Base-by-base conservation (phyloP, 2,329 filamentous ascomycete genomes). In the Periconia sp. region DNA sequence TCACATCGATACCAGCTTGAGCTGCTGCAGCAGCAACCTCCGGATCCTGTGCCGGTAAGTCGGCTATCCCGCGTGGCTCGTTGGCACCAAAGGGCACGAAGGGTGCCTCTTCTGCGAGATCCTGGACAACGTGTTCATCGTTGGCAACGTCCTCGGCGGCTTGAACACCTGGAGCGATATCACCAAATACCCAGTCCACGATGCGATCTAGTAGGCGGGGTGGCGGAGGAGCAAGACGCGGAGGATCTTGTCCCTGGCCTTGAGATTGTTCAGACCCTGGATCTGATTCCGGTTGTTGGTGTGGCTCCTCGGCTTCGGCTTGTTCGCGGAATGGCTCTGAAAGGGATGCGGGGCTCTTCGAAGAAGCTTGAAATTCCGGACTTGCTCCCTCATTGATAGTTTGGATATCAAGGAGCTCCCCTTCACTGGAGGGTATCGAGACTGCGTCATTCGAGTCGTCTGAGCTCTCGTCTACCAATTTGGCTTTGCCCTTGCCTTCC, bases 1-100 rank as follows among this genome's bases (percentile, higher is more conserved):
- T 82, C 10, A 74, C 61, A 57, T 96, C 89, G 24, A 92, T 74
- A 7, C 81, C 87, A 12, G 82, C 84, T 35, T 81, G 83, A 15
- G 79, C 80, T n/a, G 82, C 85, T 31, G 81, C 86, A 38, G 83
- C 83, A 16, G 82, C 75, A 1, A 82, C 81, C 45, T 86, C 84
- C 11, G 74, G 79, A 41, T 83, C 80, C 28, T 74, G 75, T 15
- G 55, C 54, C 10, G 54, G 59, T 16, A 53, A 43, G 16, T 65
- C 57, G 6, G 40, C 63, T 6, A 56, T 54, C 19, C 63, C 59
- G 23, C 54, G 56, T 3, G 44, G 56, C 24, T 63, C 65, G 11
- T 72, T 72, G 31, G 71, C 73, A 46, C 72, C 70, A 48, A 80
- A 73, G 21, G 79, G 79, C 0, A 84, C 79, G 52, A 86, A 84